Base-by-base conservation (phyloP, 106 monocot genomes). In the Amphibolis antarctica region DNA sequence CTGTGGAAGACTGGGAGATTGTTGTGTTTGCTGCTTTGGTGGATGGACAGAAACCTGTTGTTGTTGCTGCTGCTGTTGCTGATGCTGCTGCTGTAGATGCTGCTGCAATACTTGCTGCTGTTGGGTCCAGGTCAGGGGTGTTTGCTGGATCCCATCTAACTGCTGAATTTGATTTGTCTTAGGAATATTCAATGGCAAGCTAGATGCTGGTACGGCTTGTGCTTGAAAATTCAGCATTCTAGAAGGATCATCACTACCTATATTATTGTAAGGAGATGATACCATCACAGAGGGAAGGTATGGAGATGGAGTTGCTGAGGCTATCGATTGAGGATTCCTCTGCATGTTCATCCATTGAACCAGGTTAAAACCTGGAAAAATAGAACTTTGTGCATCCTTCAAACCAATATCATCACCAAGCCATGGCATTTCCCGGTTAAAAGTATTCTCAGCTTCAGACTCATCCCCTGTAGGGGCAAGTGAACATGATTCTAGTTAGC, bases 281-380 rank as follows among this genome's bases (percentile, higher is more conserved):
- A 79, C 59, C 31, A 74, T 43, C 44, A 72, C 52, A 3, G 88
- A 72, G 25, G 79, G 72, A 21, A 89, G 73, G 65, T 67, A 55
- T 31, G 69, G 45, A 6, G 79, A 71, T 53, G 73, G 90, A 56
- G 67, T 46, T 31, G 85, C 60, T 12, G 85, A 69, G 11, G 76
- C 59, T 10, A 68, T 43, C 28, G 73, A 43, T 60, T 82, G 84
- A 22, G 82, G 54, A 46, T 82, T 82, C 47, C 80, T 85, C 55
- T 92, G 92, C 88, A 88, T 80, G 18, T 75, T 73, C 92, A 92
- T 88, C 92, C 92, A 92, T 53, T 88, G 92, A 19, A 78, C 88
- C 63, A 92, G 71, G 60, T 78, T 92, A 14, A 92, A 62, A 0
- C 92, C 85, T 0, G 92, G 71, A 45, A 85, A 80, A 11, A 85